Evolutionary conservation across 2,329 filamentous ascomycete species (phyloP).

Genomic region (Geosmithia morbida): DNA sequence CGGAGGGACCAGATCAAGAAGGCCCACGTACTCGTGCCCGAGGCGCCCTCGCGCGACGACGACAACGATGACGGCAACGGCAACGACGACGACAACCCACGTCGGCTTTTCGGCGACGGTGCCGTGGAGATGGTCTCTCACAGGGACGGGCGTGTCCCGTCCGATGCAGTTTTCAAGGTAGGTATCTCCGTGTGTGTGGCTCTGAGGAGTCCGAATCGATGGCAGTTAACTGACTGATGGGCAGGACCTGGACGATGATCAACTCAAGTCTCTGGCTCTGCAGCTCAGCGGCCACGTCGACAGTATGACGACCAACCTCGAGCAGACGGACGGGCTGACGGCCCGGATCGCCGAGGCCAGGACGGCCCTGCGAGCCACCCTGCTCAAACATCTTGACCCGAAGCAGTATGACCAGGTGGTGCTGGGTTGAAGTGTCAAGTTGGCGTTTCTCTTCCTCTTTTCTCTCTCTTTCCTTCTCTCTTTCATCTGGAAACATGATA

Average conservation of each 20-base stretch:
- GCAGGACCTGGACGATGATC: slow-evolving; percentile 23
- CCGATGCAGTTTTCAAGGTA: slow-evolving; percentile 8
- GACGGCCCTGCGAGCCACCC: slow-evolving; percentile 32
- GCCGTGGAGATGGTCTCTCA: slow-evolving; percentile 2
- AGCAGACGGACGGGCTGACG: slow-evolving; percentile 36
- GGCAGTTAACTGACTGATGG: slow-evolving; percentile 1
- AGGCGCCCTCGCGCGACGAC: slow-evolving; percentile 4
- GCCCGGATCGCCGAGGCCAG: slow-evolving; percentile 31
- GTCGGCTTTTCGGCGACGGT: slow-evolving; percentile 2
- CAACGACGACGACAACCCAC: background rate
- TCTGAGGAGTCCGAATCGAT: no score
- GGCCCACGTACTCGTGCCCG: slow-evolving; percentile 34
- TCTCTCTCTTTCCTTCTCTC: no score
- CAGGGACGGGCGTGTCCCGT: background rate
- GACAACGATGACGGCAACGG: background rate
- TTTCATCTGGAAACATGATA: background rate
- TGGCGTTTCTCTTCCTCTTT: no score
- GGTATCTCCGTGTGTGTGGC: no score
- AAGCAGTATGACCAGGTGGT: slow-evolving; percentile 32
- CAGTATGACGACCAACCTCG: slow-evolving; percentile 37
- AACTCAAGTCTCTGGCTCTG: slow-evolving; percentile 24
- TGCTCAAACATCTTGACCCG: slow-evolving; percentile 28
- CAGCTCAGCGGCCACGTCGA: slow-evolving; percentile 42
- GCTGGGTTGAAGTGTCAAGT: slow-evolving; percentile 15
- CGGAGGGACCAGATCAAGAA: slow-evolving; percentile 34